phyloP scores from a whole-genome alignment of 192 early-diverging fungal genomes.

The Lobosporangium transversale region DNA sequence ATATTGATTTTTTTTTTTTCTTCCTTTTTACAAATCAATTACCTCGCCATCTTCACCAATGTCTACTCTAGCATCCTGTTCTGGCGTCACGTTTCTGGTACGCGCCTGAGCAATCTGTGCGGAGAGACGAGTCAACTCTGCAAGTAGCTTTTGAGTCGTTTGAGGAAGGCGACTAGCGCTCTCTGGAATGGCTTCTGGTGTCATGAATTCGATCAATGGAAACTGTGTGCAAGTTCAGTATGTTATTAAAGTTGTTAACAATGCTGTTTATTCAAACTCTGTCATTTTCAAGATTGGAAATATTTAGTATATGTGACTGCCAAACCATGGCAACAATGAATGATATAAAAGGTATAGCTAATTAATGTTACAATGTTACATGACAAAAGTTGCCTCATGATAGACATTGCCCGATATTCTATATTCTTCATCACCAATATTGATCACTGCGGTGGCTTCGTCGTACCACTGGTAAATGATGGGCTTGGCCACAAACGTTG shows the following conservation, averaged over 20 bases:
- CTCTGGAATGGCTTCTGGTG: too few relatives aligned
- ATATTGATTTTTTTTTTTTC: neutral
- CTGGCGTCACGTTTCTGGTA: neutral
- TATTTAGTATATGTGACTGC: too few relatives aligned
- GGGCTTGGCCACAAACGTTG: constrained; percentile 89
- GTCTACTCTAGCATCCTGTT: neutral
- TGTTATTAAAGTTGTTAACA: too few relatives aligned
- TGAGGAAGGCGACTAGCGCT: too few relatives aligned
- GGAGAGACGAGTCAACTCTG: neutral
- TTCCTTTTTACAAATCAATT: neutral
- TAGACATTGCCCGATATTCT: constrained; percentile 75
- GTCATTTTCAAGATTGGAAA: too few relatives aligned
- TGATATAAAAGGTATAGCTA: too few relatives aligned
- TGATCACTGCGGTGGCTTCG: constrained; percentile 74
- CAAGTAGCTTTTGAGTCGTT: neutral
- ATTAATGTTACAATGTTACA: too few relatives aligned
- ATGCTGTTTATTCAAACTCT: too few relatives aligned
- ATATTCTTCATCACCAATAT: constrained; percentile 75
- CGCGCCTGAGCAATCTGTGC: neutral
- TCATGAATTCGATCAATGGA: too few relatives aligned
- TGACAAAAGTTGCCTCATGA: constrained; percentile 84
- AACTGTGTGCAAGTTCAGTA: too few relatives aligned
- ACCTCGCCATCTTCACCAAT: neutral
- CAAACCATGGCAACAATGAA: too few relatives aligned
- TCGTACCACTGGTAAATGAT: constrained; percentile 95